Percentiles rank a stretch among this genome's conserved stretches.
These are phyloP conservation scores for Flaveria linearis DNA, from an alignment of 129 eudicot genomes.

Conservation along the genomic window DNA sequence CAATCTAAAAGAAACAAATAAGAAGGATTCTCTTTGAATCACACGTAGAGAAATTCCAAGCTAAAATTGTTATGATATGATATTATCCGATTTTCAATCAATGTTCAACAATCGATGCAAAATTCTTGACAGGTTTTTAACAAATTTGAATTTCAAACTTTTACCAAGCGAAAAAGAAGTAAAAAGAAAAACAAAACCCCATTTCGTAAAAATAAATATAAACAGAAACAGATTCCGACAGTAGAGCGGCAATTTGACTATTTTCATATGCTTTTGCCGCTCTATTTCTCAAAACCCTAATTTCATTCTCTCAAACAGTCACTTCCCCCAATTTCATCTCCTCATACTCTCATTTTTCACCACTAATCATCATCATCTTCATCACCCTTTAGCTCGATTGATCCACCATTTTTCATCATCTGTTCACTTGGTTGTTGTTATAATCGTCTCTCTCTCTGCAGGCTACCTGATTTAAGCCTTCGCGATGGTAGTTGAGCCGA, in stretches of 20 bases:
- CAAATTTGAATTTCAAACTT: too few species aligned
- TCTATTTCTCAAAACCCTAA: slow-evolving; percentile 17
- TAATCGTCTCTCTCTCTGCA: not conserved
- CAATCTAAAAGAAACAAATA: too few species aligned
- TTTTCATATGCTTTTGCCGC: slow-evolving; percentile 18
- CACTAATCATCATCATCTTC: not conserved
- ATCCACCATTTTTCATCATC: not conserved
- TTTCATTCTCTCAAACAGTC: not conserved
- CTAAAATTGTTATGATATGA: too few species aligned
- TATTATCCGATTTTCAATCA: too few species aligned
- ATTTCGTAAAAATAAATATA: not conserved
- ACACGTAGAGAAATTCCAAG: too few species aligned
- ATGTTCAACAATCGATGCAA: too few species aligned
- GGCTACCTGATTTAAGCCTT: not conserved
- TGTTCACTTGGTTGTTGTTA: not conserved
- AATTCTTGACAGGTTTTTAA: too few species aligned
- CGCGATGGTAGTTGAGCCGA: not conserved
- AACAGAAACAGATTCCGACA: not conserved
- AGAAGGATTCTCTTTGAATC: too few species aligned
- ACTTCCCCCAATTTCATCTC: not conserved
- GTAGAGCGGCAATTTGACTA: not conserved
- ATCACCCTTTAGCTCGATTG: not conserved
- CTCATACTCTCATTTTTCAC: not conserved
- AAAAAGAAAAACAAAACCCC: too few species aligned
- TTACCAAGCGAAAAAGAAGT: too few species aligned